Percentiles rank a stretch among this genome's conserved stretches.
phyloP scores from a whole-genome alignment of 257 asterid genomes.

The Jacaranda copaia region DNA sequence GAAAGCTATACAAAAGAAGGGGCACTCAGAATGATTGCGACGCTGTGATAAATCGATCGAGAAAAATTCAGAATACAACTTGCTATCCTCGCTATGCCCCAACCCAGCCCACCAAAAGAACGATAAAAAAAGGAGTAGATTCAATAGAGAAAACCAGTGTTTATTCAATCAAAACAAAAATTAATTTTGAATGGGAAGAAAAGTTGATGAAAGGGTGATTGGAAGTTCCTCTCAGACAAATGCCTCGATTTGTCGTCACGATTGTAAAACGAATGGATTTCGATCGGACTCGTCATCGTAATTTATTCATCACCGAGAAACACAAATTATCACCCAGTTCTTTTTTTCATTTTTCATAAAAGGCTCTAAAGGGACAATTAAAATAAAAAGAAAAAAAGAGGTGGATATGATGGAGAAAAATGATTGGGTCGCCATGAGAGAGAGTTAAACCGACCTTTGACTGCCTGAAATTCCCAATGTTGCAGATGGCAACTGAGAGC shows the following conservation, averaged over 20 bases:
- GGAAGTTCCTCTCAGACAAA: conserved; percentile 80
- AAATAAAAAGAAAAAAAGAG: background rate
- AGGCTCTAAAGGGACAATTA: background rate
- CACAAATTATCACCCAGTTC: background rate
- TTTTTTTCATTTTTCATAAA: background rate
- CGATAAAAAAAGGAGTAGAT: background rate
- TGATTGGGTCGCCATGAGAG: conserved; percentile 17
- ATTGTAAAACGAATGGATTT: conserved; percentile 70
- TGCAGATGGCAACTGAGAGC: background rate
- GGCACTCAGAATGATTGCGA: conserved; percentile 48
- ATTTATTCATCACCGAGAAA: conserved; percentile 74
- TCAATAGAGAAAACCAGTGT: background rate
- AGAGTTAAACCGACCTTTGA: background rate
- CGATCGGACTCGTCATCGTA: conserved; percentile 93
- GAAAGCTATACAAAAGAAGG: background rate
- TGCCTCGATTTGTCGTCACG: conserved; percentile 87
- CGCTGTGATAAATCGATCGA: conserved; percentile 47
- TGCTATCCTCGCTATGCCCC: conserved; percentile 46
- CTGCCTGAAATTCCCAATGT: conserved; percentile 5
- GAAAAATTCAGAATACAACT: conserved; percentile 31
- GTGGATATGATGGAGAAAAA: background rate
- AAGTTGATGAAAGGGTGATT: background rate
- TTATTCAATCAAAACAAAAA: background rate
- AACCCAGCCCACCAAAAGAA: too few species aligned
- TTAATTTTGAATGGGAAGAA: background rate